Conservation (phyloP, 768 basidiomycete genomes). For the Russula earlei region DNA sequence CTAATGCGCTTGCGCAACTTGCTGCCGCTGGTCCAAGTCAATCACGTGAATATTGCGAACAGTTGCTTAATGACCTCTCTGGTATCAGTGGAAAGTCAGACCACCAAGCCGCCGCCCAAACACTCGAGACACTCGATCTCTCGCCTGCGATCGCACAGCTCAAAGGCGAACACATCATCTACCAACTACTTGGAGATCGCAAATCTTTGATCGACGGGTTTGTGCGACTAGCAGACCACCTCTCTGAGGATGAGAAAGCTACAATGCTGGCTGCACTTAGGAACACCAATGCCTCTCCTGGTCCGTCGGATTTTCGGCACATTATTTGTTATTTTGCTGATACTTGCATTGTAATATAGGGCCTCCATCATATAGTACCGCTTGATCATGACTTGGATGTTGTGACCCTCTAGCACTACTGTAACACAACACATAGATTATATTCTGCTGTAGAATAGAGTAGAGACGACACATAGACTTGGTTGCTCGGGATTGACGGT, state of each 20-base stretch:
- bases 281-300: constrained; percentile 45
- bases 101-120: constrained; percentile 49
- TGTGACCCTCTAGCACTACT: neutral
- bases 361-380: constrained; percentile 32
- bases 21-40: constrained; percentile 65
- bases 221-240: constrained; percentile 57
- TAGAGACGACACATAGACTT: too few species aligned
- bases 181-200: constrained; percentile 61
- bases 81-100: constrained; percentile 42
- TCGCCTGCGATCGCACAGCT: constrained; percentile 52
- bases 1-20: constrained; percentile 52
- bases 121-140: constrained; percentile 64
- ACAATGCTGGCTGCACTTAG: constrained; percentile 54
- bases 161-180: constrained; percentile 58
- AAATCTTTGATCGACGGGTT: constrained; percentile 71
- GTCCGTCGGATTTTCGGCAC: constrained; percentile 31
- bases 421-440: constrained; percentile 11
- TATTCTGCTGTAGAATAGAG: neutral
- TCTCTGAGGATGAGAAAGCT: constrained; percentile 65
- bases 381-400: constrained; percentile 2
- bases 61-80: constrained; percentile 54
- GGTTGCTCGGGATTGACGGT: neutral
- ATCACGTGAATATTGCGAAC: constrained; percentile 54
- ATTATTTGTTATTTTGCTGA: neutral
- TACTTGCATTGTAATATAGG: constrained; percentile 23